phyloP scores from a whole-genome alignment of 495 filamentous ascomycete genomes.

The Aspergillus mulundensis region DNA sequence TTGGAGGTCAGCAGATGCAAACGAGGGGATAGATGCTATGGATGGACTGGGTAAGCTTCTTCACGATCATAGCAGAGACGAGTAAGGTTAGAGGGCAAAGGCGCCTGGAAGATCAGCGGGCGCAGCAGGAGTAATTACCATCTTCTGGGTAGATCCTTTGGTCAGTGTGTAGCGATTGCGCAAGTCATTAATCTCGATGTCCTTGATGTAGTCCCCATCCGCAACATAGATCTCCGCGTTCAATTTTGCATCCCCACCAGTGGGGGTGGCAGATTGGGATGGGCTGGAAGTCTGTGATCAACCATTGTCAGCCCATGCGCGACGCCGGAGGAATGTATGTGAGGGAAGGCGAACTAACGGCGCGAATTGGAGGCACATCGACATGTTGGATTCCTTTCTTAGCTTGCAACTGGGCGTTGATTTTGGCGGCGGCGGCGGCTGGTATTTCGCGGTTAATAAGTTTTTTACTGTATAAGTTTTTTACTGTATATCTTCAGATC shows the following conservation, averaged over 20 bases:
- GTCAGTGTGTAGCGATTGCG: conserved; percentile 97
- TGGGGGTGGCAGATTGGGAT: conserved; percentile 42
- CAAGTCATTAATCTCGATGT: conserved; percentile 97
- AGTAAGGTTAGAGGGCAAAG: conserved; percentile 21
- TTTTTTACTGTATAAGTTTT: not conserved
- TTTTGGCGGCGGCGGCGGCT: conserved; percentile 90
- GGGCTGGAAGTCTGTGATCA: conserved; percentile 46
- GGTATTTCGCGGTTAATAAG: conserved; percentile 10
- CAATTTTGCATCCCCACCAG: conserved; percentile 52
- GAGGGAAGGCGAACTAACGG: conserved; percentile 37
- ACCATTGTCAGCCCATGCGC: conserved; percentile 16
- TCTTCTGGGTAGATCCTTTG: conserved; percentile 96
- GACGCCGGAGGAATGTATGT: not conserved
- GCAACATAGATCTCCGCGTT: conserved; percentile 88
- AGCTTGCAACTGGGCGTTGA: conserved; percentile 87
- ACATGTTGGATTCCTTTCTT: conserved; percentile 93
- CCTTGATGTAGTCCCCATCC: conserved; percentile 95
- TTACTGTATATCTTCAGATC: not conserved
- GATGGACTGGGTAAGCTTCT: conserved; percentile 77
- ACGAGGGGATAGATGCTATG: conserved; percentile 73
- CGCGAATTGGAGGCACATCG: conserved; percentile 83
- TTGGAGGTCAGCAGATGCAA: conserved; percentile 96
- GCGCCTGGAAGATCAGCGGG: conserved; percentile 76
- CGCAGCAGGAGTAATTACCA: conserved; percentile 87
- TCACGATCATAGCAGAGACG: conserved; percentile 53